Conservation (phyloP, 2,329 filamentous ascomycete species). For the Curvularia lunata region DNA sequence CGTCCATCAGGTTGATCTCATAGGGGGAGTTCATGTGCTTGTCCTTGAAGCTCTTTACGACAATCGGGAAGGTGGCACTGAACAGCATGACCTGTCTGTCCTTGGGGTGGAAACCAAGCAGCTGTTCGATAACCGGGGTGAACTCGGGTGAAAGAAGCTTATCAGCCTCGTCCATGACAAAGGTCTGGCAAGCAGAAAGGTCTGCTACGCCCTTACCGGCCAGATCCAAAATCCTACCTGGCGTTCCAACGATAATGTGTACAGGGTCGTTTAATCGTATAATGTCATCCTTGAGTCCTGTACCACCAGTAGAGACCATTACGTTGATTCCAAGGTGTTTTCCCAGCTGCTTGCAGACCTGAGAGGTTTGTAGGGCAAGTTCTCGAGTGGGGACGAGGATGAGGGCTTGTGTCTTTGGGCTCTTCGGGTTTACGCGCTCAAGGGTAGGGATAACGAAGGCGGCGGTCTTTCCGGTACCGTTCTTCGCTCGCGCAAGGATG, state of each 20-base stretch:
- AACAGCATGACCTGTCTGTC: conserved; percentile 99
- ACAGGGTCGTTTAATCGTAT: conserved; percentile 92
- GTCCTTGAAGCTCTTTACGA: conserved; percentile 97
- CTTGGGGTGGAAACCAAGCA: conserved; percentile 93
- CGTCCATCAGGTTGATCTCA: conserved; percentile 99
- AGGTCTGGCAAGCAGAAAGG: conserved; percentile 93
- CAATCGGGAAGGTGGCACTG: conserved; percentile 95
- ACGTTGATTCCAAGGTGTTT: conserved; percentile 98
- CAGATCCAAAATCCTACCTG: conserved; percentile 92
- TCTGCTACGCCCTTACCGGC: conserved; percentile 97
- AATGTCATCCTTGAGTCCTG: conserved; percentile 93
- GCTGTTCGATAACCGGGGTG: conserved; percentile 94
- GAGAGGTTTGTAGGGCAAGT: conserved; percentile 95
- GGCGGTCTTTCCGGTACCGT: conserved; percentile 97
- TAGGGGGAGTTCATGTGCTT: conserved; percentile 97
- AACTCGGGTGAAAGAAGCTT: conserved; percentile 97
- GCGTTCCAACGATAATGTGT: conserved; percentile 97
- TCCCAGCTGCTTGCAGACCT: conserved; percentile 97
- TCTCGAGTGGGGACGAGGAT: conserved; percentile 97
- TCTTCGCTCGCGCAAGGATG: conserved; percentile 95
- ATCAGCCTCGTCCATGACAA: conserved; percentile 99
- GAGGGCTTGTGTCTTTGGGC: conserved; percentile 93
- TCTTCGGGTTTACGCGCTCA: conserved; percentile 95
- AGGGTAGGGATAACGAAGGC: conserved; percentile 96
- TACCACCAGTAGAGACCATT: conserved; percentile 98